Percentiles rank a stretch among this genome's conserved stretches.
Evolutionary conservation across 2,329 filamentous ascomycete genomes (phyloP).

Genomic region (Pyricularia sp.): DNA sequence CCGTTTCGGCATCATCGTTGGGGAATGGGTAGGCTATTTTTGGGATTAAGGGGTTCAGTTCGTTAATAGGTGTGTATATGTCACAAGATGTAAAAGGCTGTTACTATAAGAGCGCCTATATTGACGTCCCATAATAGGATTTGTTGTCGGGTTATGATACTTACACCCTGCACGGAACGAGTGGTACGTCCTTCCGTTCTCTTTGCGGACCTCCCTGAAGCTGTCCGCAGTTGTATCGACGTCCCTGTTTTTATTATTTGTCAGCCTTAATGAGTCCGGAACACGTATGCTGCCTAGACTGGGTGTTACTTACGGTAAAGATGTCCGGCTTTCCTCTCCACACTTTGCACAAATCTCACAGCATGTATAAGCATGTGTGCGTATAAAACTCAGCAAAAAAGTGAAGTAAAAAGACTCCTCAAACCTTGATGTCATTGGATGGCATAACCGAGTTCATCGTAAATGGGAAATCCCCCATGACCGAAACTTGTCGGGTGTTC

Average conservation of each 20-base stretch:
- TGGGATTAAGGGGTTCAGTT: not conserved
- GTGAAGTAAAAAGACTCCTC: not conserved
- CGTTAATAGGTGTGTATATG: not conserved
- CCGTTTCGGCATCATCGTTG: slow-evolving; percentile 21
- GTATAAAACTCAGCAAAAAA: not conserved
- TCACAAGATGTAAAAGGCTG: not conserved
- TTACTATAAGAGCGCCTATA: not conserved
- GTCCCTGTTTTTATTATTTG: slow-evolving; percentile 10
- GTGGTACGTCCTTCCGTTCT: slow-evolving; percentile 23
- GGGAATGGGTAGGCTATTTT: slow-evolving; percentile 23
- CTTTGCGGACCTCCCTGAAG: slow-evolving; percentile 17
- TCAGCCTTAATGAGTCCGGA: not conserved
- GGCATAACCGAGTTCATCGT: not conserved
- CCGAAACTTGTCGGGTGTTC: not conserved
- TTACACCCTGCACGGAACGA: slow-evolving; percentile 20
- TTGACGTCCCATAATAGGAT: not conserved
- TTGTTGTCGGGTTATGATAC: slow-evolving; percentile 6
- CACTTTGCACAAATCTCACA: not conserved
- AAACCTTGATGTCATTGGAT: not conserved
- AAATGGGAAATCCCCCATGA: not conserved
- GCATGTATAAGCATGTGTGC: not conserved
- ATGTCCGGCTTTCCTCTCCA: not conserved
- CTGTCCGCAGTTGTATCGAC: slow-evolving; percentile 16
- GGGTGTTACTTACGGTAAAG: not conserved
- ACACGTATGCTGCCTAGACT: not conserved